These are phyloP conservation scores for Calocybe gambosa DNA, from an alignment of 1,284 basidiomycete species.

Conservation along the genomic window DNA sequence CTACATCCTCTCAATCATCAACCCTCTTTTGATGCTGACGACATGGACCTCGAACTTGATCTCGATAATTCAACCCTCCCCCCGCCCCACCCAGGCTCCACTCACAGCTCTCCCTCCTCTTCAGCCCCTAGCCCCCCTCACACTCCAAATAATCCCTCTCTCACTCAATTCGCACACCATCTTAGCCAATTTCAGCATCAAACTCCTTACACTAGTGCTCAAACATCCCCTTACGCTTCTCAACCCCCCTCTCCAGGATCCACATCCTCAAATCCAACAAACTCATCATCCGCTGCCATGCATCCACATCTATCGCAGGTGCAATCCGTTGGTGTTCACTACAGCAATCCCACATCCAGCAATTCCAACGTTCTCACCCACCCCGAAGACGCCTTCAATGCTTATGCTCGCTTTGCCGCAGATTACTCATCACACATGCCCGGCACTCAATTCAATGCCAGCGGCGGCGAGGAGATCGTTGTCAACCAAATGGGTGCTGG, in stretches of 20 bases:
- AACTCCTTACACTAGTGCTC: constrained; percentile 11
- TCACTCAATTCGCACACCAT: constrained; percentile 21
- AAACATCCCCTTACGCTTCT: constrained; percentile 25
- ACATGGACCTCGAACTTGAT: constrained; percentile 73
- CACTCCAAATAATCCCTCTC: constrained; percentile 33
- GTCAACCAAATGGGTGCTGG: constrained; percentile 14
- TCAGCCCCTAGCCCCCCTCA: constrained; percentile 42
- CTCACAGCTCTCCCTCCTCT: constrained; percentile 40
- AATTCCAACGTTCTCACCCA: constrained; percentile 21
- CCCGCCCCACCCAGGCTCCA: constrained; percentile 20
- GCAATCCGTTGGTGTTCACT: constrained; percentile 17
- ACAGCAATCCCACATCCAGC: constrained; percentile 22
- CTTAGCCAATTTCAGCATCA: constrained; percentile 8
- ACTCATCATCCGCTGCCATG: constrained; percentile 23
- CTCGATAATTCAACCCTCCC: constrained; percentile 31
- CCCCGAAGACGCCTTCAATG: constrained; percentile 44
- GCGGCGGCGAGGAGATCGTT: constrained; percentile 21
- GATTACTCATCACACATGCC: constrained; percentile 62
- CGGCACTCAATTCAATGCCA: constrained; percentile 39
- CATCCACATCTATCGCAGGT: constrained; percentile 13
- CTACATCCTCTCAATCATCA: constrained; percentile 16
- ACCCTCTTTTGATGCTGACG: constrained; percentile 60
- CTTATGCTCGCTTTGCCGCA: constrained; percentile 53
- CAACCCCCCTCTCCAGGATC: constrained; percentile 30
- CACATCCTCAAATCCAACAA: constrained; percentile 21